A percentile compares a stretch with the other conserved stretches of the same genome.
Conservation (phyloP, 805 yeast species). For the Candida ficus region DNA sequence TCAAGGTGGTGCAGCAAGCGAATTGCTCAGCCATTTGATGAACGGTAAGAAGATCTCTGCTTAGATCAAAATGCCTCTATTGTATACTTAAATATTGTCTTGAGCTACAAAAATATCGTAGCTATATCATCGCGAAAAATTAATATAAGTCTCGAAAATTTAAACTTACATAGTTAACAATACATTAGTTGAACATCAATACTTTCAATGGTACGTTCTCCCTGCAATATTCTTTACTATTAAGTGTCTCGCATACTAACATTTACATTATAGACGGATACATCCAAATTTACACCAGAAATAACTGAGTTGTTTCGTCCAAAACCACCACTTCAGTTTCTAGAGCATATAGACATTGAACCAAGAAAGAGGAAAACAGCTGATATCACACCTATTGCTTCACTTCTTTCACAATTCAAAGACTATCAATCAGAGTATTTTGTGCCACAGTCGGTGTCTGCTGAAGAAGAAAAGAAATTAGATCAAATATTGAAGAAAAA, state of each 20-base stretch:
- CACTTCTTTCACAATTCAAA: constrained; percentile 24
- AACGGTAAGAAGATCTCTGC: constrained; percentile 58
- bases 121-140: too few species aligned
- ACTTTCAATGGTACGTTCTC: too few species aligned
- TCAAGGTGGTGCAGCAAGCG: constrained; percentile 56
- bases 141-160: too few species aligned
- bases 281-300: constrained; percentile 35
- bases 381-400: constrained; percentile 15
- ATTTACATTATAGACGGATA: constrained; percentile 24
- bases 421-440: constrained; percentile 21
- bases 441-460: constrained; percentile 11
- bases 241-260: too few species aligned
- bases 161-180: too few species aligned
- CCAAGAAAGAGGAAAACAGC: constrained; percentile 16
- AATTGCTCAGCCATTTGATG: constrained; percentile 78
- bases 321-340: constrained; percentile 17
- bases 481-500: constrained; percentile 24
- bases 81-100: too few species aligned
- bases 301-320: constrained; percentile 35
- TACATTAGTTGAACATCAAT: too few species aligned
- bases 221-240: too few species aligned
- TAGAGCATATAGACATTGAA: constrained; percentile 18
- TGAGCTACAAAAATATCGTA: too few species aligned
- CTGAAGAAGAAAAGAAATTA: constrained; percentile 29
- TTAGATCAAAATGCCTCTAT: too few species aligned